Base-by-base conservation (phyloP, 208 protist species). In the Wallacemonas collosoma region DNA sequence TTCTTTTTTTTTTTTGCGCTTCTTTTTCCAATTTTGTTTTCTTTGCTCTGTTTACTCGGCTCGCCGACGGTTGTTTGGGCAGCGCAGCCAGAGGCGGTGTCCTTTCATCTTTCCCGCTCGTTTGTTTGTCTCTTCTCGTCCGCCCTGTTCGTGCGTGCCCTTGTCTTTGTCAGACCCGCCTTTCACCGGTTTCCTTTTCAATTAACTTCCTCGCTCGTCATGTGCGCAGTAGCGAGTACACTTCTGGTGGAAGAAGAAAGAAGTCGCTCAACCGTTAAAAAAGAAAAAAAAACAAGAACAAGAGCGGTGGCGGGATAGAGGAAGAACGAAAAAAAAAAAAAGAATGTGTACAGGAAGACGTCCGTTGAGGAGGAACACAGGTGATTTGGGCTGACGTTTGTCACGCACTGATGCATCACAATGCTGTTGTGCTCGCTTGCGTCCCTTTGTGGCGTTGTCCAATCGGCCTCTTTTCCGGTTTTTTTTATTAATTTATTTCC, bases 1-100 rank as follows among this genome's bases (percentile, higher is more conserved):
- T 50, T 50, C 7, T 17, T 53, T 51, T 65, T n/a, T 65, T 36
- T 65, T 51, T 65, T 8, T 50, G 12, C 26, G 11, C 6, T 65
- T 41, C 40, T 36, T 48, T 51, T 64, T 47, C 12, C 45, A 50
- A 50, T 50, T 58, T 26, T 58, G 26, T 9, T 56, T 43, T 1
- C 26, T 69, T 58, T 58, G 11, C 26, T 58, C 26, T 58, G 11
- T 58, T 58, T 0, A 26, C 14, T 58, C 26, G 26, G 26, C 26
- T 0, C 26, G 26, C 26, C 26, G 26, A 26, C 26, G 26, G 26
- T 26, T 26, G 26, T 26, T 26, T 26, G 26, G 26, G 26, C 26
- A 26, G 26, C 26, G 26, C 0, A 0, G 26, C 26, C 26, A 26
- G 26, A 26, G 26, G 26, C 26, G 36, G 57, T 63, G 6, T 57